phyloP scores from a whole-genome alignment of 352 stramenopile genomes.

The Globisporangium recalcitrans region DNA sequence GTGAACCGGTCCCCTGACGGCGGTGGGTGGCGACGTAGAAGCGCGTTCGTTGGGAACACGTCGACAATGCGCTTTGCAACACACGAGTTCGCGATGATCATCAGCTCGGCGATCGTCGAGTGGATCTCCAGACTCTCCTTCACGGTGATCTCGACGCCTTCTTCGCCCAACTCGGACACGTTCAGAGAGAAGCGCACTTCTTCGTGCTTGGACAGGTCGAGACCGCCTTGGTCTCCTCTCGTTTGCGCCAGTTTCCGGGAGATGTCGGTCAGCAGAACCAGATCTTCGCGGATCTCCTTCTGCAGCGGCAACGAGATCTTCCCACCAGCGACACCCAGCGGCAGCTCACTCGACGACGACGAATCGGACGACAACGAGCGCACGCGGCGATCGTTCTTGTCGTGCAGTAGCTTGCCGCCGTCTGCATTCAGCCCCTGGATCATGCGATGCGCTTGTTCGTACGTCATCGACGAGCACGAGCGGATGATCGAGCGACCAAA shows the following conservation, averaged over 20 bases:
- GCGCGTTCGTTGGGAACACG: slow-evolving; percentile 72
- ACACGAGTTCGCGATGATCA: slow-evolving; percentile 91
- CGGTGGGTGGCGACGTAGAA: slow-evolving; percentile 85
- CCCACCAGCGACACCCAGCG: slow-evolving; percentile 58
- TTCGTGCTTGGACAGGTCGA: slow-evolving; percentile 78
- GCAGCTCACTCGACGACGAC: background rate
- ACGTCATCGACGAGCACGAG: slow-evolving; percentile 89
- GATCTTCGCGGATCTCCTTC: slow-evolving; percentile 41
- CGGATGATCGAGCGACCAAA: slow-evolving; percentile 95
- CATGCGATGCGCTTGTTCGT: slow-evolving; percentile 77
- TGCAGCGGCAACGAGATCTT: slow-evolving; percentile 55
- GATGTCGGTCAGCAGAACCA: slow-evolving; percentile 61
- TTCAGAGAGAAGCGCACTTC: slow-evolving; percentile 85
- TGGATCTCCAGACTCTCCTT: slow-evolving; percentile 93
- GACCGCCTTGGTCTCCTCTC: slow-evolving; percentile 58
- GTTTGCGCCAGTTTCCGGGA: slow-evolving; percentile 49
- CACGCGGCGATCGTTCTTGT: slow-evolving; percentile 10
- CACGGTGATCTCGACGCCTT: slow-evolving; percentile 79
- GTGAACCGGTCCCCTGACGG: slow-evolving; percentile 71
- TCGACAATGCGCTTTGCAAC: slow-evolving; percentile 84
- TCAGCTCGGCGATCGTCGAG: slow-evolving; percentile 90
- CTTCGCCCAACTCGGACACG: slow-evolving; percentile 56
- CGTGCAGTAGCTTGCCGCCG: slow-evolving; percentile 28
- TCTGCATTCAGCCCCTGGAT: slow-evolving; percentile 62
- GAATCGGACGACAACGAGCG: slow-evolving; percentile 9